Base-by-base conservation (phyloP, 2,329 filamentous ascomycete species). In the Aspergillus thermomutatus region DNA sequence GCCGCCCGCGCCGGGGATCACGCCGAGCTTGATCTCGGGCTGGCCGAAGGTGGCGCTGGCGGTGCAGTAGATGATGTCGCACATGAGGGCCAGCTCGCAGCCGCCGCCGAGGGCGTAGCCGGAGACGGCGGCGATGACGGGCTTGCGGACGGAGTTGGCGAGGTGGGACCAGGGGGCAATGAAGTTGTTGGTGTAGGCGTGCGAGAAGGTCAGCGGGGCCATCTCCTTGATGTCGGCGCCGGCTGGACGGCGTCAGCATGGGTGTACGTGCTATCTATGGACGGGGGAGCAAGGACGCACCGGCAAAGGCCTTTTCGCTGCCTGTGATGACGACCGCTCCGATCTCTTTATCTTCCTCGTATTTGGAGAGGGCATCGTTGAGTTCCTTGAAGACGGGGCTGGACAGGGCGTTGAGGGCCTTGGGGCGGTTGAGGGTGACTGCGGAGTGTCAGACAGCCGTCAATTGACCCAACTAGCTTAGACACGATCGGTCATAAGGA, bases 161-260 rank as follows among this genome's bases (percentile, higher is more conserved):
- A 97, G 84, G 61, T 89, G 83, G 5, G 92, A 96, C 94, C 94
- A 99, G 9, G 87, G 87, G 73, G 96, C 92, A 75, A 99, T 97
- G 76, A 99, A 99, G 71, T 95, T 91, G 64, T 81, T 86, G 49
- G 86, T 89, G 79, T 97, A 97, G 41, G 94, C 93, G 63, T 88
- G 81, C 61, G 90, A 85, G 78, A 99, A 99, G 54, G 88, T 92
- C 41, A 97, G 85, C 59, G 91, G 87, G 28, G 91, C 90, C 94
- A 99, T 99, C 78, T 99, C 94, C 77, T 97, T 97, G 80, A 99
- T 99, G 76, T 99, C 94, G 59, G 94, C 94, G 52, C 94, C 94
- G 47, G 94, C 93, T 72, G 68, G 53, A n/a, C 21, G 45, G 41
- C 3, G 8, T 45, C 8, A 21, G 19, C n/a, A 11, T 40, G 47